Percentiles rank a stretch among this genome's conserved stretches.
These are phyloP conservation scores for Nakaseomyces delphensis DNA, from an alignment of 1,139 yeast genomes.

Conservation along the genomic window DNA sequence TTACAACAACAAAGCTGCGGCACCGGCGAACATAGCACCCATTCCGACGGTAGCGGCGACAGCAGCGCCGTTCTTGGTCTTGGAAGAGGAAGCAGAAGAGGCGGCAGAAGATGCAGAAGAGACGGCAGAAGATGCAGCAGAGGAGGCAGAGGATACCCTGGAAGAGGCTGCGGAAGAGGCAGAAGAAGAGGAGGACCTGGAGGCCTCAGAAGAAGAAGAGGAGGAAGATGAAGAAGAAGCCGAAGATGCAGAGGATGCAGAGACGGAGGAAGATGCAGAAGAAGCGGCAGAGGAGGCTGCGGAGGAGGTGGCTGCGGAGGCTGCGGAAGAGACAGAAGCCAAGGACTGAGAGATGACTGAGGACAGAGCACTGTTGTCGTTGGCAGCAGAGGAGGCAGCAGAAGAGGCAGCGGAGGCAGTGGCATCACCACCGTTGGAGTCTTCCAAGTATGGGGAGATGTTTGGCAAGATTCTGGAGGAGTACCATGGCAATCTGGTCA, in stretches of 20 bases:
- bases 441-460: slow-evolving; percentile 32
- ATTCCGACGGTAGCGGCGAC: slow-evolving; percentile 15
- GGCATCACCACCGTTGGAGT: slow-evolving; percentile 17
- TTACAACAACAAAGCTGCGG: slow-evolving; percentile 18
- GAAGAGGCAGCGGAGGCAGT: not conserved
- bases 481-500: slow-evolving; percentile 37
- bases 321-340: slow-evolving; percentile 7
- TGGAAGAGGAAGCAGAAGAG: slow-evolving; percentile 8
- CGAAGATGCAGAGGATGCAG: slow-evolving; percentile 12
- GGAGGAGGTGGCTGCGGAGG: slow-evolving; percentile 12
- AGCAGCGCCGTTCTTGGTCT: slow-evolving; percentile 7
- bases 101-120: slow-evolving; percentile 11
- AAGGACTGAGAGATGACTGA: slow-evolving; percentile 5
- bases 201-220: slow-evolving; percentile 9
- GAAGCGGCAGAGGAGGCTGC: slow-evolving; percentile 8
- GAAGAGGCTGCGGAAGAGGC: slow-evolving; percentile 12
- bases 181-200: slow-evolving; percentile 10
- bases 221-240: slow-evolving; percentile 10
- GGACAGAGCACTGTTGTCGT: slow-evolving; percentile 13
- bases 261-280: slow-evolving; percentile 11
- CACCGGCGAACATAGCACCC: slow-evolving; percentile 12
- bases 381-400: slow-evolving; percentile 17
- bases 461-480: slow-evolving; percentile 23
- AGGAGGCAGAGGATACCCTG: slow-evolving; percentile 10
- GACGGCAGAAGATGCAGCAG: slow-evolving; percentile 9